Evolutionary conservation across 2,329 filamentous ascomycete genomes (phyloP).

Genomic region (Xylaria sp.): DNA sequence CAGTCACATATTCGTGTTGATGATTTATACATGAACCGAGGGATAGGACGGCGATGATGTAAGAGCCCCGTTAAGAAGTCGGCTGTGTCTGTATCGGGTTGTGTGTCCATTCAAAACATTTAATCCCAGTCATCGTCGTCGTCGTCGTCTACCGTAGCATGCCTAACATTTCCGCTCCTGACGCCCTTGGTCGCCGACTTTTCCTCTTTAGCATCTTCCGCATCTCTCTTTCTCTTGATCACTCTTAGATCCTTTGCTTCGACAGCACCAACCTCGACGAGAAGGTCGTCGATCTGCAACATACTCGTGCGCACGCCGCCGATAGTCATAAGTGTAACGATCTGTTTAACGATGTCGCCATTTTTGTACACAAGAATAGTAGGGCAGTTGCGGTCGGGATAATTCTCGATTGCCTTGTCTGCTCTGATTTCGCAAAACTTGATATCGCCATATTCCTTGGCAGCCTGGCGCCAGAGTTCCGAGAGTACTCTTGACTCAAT

Average conservation of each 20-base stretch:
- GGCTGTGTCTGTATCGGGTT: slow-evolving; percentile 13
- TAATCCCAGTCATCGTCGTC: slow-evolving; percentile 72
- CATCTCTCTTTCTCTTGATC: slow-evolving; percentile 67
- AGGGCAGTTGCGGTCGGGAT: slow-evolving; percentile 93
- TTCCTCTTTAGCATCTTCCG: slow-evolving; percentile 70
- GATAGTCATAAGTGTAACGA: slow-evolving; percentile 87
- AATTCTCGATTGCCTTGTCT: slow-evolving; percentile 93
- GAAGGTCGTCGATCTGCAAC: slow-evolving; percentile 79
- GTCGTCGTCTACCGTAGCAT: slow-evolving; percentile 55
- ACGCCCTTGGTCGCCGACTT: slow-evolving; percentile 62
- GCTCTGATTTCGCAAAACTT: slow-evolving; percentile 98
- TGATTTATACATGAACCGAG: slow-evolving; percentile 1
- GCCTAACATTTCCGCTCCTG: slow-evolving; percentile 60
- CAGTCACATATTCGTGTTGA: slow-evolving; percentile 21
- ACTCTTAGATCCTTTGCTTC: slow-evolving; percentile 82
- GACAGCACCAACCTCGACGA: slow-evolving; percentile 85
- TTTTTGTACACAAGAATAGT: slow-evolving; percentile 94
- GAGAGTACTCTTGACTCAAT: slow-evolving; percentile 84
- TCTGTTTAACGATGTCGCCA: slow-evolving; percentile 88
- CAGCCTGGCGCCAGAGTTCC: slow-evolving; percentile 87
- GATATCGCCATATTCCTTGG: slow-evolving; percentile 86
- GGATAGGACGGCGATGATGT: neutral
- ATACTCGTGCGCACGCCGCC: slow-evolving; percentile 76
- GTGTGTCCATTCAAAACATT: slow-evolving; percentile 36
- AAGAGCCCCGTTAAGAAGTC: slow-evolving; percentile 5